A percentile compares a stretch with the other conserved stretches of the same genome.
Evolutionary conservation across 2,329 filamentous ascomycete genomes (phyloP).

Genomic region (Calonectria hongkongensis): DNA sequence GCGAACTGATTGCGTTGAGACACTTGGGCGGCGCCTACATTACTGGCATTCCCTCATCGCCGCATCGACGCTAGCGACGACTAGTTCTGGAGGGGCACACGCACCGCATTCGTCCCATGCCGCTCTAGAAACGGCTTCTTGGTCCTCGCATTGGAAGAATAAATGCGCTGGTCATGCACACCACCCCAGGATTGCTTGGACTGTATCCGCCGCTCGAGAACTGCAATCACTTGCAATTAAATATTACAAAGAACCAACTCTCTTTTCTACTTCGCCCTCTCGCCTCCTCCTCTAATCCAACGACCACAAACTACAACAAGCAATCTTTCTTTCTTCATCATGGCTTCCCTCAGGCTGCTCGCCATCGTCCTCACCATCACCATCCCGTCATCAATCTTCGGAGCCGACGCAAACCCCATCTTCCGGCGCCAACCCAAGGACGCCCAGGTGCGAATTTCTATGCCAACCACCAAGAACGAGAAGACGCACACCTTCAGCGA

Average conservation of each 20-base stretch:
- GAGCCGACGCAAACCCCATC: conserved; percentile 16
- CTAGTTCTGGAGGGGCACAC: neutral
- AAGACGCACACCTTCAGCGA: neutral
- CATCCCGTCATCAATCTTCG: neutral
- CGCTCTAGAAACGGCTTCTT: neutral
- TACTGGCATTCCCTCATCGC: conserved; percentile 7
- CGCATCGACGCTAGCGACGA: conserved; percentile 1
- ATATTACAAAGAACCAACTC: neutral
- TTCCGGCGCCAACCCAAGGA: neutral
- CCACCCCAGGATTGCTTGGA: neutral
- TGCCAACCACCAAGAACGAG: no score
- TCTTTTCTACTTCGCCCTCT: neutral
- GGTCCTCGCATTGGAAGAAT: neutral
- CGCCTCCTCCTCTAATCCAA: neutral
- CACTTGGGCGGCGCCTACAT: neutral
- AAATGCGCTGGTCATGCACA: conserved; percentile 8
- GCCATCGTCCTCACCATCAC: neutral
- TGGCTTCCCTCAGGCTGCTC: conserved; percentile 5
- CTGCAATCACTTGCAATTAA: neutral
- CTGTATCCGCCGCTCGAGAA: neutral
- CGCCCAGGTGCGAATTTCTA: conserved; percentile 2
- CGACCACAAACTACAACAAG: neutral
- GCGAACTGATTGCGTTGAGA: neutral
- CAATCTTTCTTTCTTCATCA: neutral
- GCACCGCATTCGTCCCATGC: neutral